phyloP scores from a whole-genome alignment of 257 asterid species.

The Cordia subcordata region DNA sequence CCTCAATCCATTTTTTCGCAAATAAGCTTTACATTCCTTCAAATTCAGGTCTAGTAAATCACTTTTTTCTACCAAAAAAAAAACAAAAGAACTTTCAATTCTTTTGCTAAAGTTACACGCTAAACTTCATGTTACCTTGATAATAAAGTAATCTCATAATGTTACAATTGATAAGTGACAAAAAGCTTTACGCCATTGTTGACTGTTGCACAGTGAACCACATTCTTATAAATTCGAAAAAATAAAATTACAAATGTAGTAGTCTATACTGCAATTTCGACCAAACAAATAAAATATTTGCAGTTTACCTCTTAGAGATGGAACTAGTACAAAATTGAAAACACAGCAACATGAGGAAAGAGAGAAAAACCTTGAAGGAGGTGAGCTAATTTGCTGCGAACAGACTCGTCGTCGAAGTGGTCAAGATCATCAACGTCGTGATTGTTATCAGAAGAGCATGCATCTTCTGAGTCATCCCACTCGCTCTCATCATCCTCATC shows the following conservation, averaged over 20 bases:
- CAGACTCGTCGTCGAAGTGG: slow-evolving; percentile 10
- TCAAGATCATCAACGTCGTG: slow-evolving; percentile 15
- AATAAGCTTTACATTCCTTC: slow-evolving; percentile 52
- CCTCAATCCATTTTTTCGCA: slow-evolving; percentile 56
- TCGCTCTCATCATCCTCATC: slow-evolving; percentile 14
- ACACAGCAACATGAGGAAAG: background rate
- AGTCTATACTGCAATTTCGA: too few relatives aligned
- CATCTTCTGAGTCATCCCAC: slow-evolving; percentile 18
- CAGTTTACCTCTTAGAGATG: background rate
- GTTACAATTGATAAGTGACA: too few relatives aligned
- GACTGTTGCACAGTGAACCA: too few relatives aligned
- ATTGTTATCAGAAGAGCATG: slow-evolving; percentile 5
- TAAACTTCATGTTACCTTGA: background rate
- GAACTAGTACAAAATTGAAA: background rate
- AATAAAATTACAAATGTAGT: too few relatives aligned
- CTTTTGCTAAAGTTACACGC: background rate
- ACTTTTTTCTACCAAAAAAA: slow-evolving; percentile 31
- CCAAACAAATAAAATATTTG: too few relatives aligned
- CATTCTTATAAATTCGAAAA: too few relatives aligned
- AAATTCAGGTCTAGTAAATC: slow-evolving; percentile 40
- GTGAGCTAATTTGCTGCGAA: slow-evolving; percentile 19
- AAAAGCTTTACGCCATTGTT: too few relatives aligned
- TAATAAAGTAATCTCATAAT: too few relatives aligned
- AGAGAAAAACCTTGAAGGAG: slow-evolving; percentile 12
- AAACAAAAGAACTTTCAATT: too few relatives aligned